Evolutionary conservation across 2,329 filamentous ascomycete species (phyloP).

Genomic region (Paracamarosporium sp.): DNA sequence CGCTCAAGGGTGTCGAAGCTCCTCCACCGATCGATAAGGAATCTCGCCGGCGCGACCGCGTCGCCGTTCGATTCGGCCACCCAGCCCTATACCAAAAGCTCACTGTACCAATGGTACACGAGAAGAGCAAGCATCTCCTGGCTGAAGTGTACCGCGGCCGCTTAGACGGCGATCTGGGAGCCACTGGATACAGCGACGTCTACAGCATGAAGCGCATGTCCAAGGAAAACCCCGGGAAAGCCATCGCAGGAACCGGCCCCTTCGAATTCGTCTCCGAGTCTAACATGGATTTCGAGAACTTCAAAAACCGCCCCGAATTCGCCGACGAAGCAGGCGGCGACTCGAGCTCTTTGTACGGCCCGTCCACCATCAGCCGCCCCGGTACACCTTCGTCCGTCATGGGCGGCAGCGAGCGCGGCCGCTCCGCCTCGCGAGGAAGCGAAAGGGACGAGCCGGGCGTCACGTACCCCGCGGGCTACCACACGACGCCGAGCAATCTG

Average conservation of each 20-base stretch:
- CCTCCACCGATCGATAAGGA: constrained; percentile 51
- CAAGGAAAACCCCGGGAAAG: constrained; percentile 63
- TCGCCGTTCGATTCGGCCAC: constrained; percentile 83
- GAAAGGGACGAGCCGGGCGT: constrained; percentile 42
- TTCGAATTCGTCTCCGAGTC: constrained; percentile 91
- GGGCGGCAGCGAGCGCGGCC: constrained; percentile 28
- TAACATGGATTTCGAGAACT: constrained; percentile 89
- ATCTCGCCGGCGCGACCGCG: constrained; percentile 64
- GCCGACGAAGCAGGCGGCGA: constrained; percentile 81
- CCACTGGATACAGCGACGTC: constrained; percentile 81
- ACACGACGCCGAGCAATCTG: constrained; percentile 51
- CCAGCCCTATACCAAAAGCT: constrained; percentile 88
- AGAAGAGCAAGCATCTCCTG: constrained; percentile 85
- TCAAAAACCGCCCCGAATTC: constrained; percentile 89
- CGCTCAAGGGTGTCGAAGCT: constrained; percentile 57
- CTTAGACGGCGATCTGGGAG: constrained; percentile 65
- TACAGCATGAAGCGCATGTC: constrained; percentile 83
- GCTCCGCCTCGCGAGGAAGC: constrained; percentile 33
- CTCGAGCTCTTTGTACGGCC: constrained; percentile 63
- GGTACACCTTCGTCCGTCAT: constrained; percentile 62
- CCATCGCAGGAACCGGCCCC: constrained; percentile 53
- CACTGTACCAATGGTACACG: constrained; percentile 94
- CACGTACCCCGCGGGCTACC: constrained; percentile 56
- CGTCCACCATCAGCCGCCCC: constrained; percentile 62
- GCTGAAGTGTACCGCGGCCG: constrained; percentile 87